Evolutionary conservation across 1,139 yeast species (phyloP), one percentile per base, ranked within the genome.

Genomic region (Yamadazyma atlantica): DNA sequence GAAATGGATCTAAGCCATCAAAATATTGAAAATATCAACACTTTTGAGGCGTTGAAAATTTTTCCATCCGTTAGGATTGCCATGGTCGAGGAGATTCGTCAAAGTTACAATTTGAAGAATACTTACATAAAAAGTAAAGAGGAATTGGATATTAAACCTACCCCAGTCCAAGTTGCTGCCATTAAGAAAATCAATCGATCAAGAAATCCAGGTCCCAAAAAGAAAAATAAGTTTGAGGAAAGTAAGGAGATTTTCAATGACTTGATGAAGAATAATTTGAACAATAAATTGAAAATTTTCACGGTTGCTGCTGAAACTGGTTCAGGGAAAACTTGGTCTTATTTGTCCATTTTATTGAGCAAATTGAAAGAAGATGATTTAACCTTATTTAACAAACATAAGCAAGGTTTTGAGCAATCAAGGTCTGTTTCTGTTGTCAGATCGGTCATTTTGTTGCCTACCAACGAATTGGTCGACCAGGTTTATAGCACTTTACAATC

Each of bases 251-350:
- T 66, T 16, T 48, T 54, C 22, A 50, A 54, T 11, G 68, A 62
- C 25, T 52, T 66, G 42, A 55, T 58, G 37, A 45, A 50, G 28
- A 51, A 51, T 10, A 68, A 69, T 39, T 69, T 66, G 43, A 41
- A 42, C 21, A 60, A 57, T 13, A 68, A 73, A 42, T 60, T 80
- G 31, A 81, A 81, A 48, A 74, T 84, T 0, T 88, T 80, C 63
- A 80, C 95, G 3, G 60, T 92, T 40, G 97, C 97, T 2, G 96
- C 97, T 2, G 97, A 92, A 57, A 92, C 98, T 0, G 98, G 97
- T 0, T 84, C 95, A 0, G 97, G 98, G 7, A 92, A 92, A 58
- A 92, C 98, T 0, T 80, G 96, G 80, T 89, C 97, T 0, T 92
- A 90, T 55, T 58, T 90, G 43, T 79, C 86, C 0, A 89, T 96